Evolutionary conservation across 768 basidiomycete species (phyloP).

Genomic region (Trametes meyenii): DNA sequence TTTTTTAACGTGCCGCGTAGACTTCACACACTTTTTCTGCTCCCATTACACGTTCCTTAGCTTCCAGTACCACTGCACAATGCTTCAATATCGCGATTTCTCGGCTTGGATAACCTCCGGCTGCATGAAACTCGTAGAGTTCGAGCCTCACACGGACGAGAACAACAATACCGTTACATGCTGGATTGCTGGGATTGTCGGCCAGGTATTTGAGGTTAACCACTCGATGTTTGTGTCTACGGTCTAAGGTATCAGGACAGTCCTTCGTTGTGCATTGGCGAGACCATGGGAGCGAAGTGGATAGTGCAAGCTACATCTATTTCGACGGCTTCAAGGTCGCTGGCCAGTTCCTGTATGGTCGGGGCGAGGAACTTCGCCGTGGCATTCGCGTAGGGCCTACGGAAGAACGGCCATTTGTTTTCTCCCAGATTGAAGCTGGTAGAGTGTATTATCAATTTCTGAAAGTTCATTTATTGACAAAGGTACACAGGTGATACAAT

Average conservation of each 20-base stretch:
- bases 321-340: slow-evolving; percentile 66
- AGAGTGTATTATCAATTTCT: slow-evolving; percentile 3
- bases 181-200: slow-evolving; percentile 67
- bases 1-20: neutral
- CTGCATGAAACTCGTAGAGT: slow-evolving; percentile 53
- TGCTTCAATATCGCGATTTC: slow-evolving; percentile 58
- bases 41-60: neutral
- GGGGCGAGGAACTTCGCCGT: slow-evolving; percentile 54
- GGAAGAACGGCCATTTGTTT: slow-evolving; percentile 64
- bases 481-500: neutral
- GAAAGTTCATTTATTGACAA: neutral
- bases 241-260: slow-evolving; percentile 36
- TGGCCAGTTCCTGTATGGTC: slow-evolving; percentile 62
- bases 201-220: slow-evolving; percentile 44
- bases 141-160: slow-evolving; percentile 53
- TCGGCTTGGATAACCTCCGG: slow-evolving; percentile 70
- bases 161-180: slow-evolving; percentile 54
- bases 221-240: neutral
- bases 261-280: slow-evolving; percentile 65
- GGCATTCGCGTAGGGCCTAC: slow-evolving; percentile 53
- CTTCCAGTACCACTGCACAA: slow-evolving; percentile 9
- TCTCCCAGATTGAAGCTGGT: slow-evolving; percentile 49
- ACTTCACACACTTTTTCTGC: neutral
- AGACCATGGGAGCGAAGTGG: slow-evolving; percentile 55
- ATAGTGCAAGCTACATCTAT: slow-evolving; percentile 62